Conservation (phyloP, 345 rosid genomes). For the Eucalyptus microcorys region DNA sequence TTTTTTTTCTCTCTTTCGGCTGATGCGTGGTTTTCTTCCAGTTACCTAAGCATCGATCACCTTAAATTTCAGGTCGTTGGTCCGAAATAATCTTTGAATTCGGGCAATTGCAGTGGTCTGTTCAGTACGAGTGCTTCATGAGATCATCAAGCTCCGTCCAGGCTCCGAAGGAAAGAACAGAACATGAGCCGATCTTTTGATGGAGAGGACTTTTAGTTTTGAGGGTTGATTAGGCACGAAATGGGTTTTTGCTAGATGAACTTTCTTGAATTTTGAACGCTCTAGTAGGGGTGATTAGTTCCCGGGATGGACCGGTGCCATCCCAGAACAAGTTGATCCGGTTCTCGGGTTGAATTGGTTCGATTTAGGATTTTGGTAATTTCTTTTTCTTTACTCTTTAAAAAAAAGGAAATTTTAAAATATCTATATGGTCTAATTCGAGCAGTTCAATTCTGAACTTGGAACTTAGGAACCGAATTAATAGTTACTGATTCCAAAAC, state of each 20-base stretch:
- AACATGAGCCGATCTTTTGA: background rate
- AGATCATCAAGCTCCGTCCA: no score
- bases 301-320: background rate
- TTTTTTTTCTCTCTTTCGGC: background rate
- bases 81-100: background rate
- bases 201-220: background rate
- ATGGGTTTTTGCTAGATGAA: background rate
- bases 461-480: no score
- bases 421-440: no score
- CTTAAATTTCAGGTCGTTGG: background rate
- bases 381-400: background rate
- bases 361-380: rapidly evolving
- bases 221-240: background rate
- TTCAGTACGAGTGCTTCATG: background rate
- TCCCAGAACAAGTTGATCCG: rapidly evolving
- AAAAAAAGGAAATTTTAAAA: no score
- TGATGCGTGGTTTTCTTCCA: background rate
- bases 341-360: background rate
- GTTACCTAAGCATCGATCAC: background rate
- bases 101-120: background rate
- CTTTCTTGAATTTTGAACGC: background rate
- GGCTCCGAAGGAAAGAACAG: no score
- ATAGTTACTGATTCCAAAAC: rapidly evolving
- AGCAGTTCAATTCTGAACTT: rapidly evolving
- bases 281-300: background rate